Evolutionary conservation across 179 eudicot species (phyloP), one percentile per base, ranked within the genome.

Genomic region (Silene vulgaris): DNA sequence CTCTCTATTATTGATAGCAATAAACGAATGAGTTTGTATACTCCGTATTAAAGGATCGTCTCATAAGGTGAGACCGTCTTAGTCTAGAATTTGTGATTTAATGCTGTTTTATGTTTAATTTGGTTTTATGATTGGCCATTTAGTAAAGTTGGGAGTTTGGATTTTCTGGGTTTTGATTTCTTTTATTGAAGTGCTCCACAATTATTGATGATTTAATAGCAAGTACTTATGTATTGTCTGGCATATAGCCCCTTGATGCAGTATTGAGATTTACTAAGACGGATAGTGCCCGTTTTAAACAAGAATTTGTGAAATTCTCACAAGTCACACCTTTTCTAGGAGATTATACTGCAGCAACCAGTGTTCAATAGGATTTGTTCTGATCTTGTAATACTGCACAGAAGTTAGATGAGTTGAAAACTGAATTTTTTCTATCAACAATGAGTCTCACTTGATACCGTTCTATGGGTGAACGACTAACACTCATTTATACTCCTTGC

Each of bases 91-190:
- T 29, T 29, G 32, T 29, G 32, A 29, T 29, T 29, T 21, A 8
- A 19, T 29, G 32, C 32, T 0, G 32, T 29, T 29, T 29, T 29
- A 29, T 29, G 32, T 29, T 3, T 59, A 9, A 60, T 57, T 57
- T 60, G 64, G 8, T 17, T 60, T 60, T 17, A 60, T 4, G 35
- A 8, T 29, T 8, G 35, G 14, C 26, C 1, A 11, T 63, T 63
- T 9, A 63, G 8, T 59, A 3, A 17, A 4, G 6, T 59, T 30
- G 45, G 45, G 9, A 37, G 45, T 2, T 37, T 37, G 43, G 43
- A 37, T 35, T 79, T 17, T 71, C 5, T 30, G 70, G 54, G 74
- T 69, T 0, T 69, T 60, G 17, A 30, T 14, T 59, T 5, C n/a
- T 69, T 68, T 68, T 29, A 17, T 66, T 19, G n/a, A 54, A 2